A percentile compares a stretch with the other conserved stretches of the same genome.
Conservation (phyloP, 2,329 filamentous ascomycete species). For the Diaporthe aspalathi region DNA sequence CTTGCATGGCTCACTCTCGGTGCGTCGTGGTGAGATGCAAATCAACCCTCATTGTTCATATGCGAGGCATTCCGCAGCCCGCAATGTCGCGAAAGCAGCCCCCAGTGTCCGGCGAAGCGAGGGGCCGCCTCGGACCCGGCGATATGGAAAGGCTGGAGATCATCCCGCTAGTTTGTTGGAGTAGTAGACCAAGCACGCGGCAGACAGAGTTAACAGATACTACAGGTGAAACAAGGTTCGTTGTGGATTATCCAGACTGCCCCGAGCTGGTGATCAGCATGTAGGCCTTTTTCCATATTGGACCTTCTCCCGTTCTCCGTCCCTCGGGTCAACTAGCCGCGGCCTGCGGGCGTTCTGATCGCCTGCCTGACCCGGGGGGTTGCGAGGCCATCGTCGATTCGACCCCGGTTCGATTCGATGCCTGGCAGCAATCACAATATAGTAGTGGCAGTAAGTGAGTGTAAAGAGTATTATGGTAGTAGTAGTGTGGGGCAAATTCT, state of each 20-base stretch:
- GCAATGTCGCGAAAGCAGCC: constrained; percentile 24
- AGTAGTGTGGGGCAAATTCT: no score
- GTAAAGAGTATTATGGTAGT: no score
- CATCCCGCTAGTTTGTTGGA: constrained; percentile 25
- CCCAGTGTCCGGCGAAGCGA: constrained; percentile 18
- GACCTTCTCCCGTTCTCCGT: background rate
- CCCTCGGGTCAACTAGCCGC: constrained; percentile 21
- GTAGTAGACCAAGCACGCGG: background rate
- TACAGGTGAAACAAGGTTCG: constrained; percentile 11
- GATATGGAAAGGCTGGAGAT: constrained; percentile 20
- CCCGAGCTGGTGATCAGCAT: background rate
- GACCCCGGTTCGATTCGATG: constrained; percentile 17
- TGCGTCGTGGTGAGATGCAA: background rate
- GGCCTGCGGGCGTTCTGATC: constrained; percentile 8
- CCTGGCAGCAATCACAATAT: background rate
- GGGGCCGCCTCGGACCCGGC: constrained; percentile 19
- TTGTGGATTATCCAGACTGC: constrained; percentile 8
- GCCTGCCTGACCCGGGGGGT: constrained; percentile 24
- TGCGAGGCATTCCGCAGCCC: background rate
- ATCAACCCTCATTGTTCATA: background rate
- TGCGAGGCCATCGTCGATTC: constrained; percentile 29
- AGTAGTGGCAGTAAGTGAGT: no score
- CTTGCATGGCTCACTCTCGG: background rate
- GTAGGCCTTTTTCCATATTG: background rate
- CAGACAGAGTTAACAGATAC: background rate